Base-by-base conservation (phyloP, 2,329 filamentous ascomycete genomes). In the Eutypella sp. region DNA sequence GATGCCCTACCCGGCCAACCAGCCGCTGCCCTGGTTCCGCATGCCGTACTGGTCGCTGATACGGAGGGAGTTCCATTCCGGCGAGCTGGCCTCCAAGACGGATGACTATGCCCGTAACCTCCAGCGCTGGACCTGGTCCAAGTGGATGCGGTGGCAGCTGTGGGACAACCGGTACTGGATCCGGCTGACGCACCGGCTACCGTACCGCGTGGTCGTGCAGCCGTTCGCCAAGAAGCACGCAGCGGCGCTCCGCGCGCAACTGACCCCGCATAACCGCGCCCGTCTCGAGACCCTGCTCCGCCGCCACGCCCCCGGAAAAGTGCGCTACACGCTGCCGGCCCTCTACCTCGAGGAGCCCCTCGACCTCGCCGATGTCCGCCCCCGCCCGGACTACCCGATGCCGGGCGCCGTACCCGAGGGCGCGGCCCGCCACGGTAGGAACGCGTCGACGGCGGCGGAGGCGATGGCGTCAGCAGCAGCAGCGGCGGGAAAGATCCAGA, bases 151-250 rank as follows among this genome's bases (percentile, higher is more conserved):
- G 1, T 71, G 69, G 64, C 48, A 54, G 40, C 59, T 76, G 44
- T 85, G 74, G 66, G 82, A 85, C 59, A 76, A 79, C 0, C 76
- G 82, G 2, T 85, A 75, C 62, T 85, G 82, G 82, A 62, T 84
- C 15, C 68, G 72, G 15, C 45, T 81, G 9, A 62, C 63, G 18
- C 64, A 70, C 40, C 69, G 71, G 5, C 62, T 72, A 6, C 69
- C 69, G 3, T 66, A 66, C 41, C 59, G 60, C 13, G 63, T 77
- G 15, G 58, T 65, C 16, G 50, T 81, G 2, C 67, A 67, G 27
- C 78, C 78, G 0, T 74, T 77, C 52, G 58, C 66, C 2, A 51
- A 56, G 2, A 66, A 67, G 27, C 62, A 74, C 48, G 67, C 69
- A 34, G 74, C 76, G 52, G 50, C 62, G 0, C 80, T 82, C 50